Base-by-base conservation (phyloP, 345 rosid species). In the Lumnitzera littorea region DNA sequence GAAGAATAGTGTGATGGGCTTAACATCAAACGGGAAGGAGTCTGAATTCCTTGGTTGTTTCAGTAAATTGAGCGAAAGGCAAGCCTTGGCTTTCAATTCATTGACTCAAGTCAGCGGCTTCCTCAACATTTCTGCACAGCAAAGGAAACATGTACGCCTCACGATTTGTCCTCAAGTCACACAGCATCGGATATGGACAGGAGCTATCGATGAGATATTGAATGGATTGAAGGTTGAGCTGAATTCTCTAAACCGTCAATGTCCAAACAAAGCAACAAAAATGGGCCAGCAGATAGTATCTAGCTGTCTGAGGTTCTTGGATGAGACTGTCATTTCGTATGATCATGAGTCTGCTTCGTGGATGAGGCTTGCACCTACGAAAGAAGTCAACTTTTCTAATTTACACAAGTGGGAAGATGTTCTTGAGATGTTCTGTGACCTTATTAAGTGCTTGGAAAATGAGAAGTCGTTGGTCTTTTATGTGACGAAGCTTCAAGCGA, bases 361-460 rank as follows among this genome's bases (percentile, higher is more conserved):
- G 96, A 88, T 84, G 94, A 76, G 70, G 48, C 81, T 83, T 56
- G 70, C 72, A 15, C 80, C 97, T 4, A 62, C 70, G 47, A 73
- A 78, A 62, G 29, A 57, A 58, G 76, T 66, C 0, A 62, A 69
- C 15, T 66, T 73, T 48, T 57, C 57, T 27, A 58, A 56, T 71
- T 67, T 75, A 41, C 59, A 53, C 3, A 85, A 74, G 58, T 88
- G 97, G 97, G 92, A 74, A 63, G 97, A 91, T 74, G 83, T 84
- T 66, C 84, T 79, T 56, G 96, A 88, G 63, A 91, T 91, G 85
- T 82, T 83, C 25, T 67, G 65, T 63, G 86, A 91, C 78, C 80
- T 91, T 31, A 78, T 78, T 61, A 62, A 71, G 65, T 85, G 82
- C 59, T 68, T 88, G 29, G 56, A 65, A 36, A 69, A 52, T 20